Base-by-base conservation (phyloP, 2,329 filamentous ascomycete genomes). In the Venturia carpophila region DNA sequence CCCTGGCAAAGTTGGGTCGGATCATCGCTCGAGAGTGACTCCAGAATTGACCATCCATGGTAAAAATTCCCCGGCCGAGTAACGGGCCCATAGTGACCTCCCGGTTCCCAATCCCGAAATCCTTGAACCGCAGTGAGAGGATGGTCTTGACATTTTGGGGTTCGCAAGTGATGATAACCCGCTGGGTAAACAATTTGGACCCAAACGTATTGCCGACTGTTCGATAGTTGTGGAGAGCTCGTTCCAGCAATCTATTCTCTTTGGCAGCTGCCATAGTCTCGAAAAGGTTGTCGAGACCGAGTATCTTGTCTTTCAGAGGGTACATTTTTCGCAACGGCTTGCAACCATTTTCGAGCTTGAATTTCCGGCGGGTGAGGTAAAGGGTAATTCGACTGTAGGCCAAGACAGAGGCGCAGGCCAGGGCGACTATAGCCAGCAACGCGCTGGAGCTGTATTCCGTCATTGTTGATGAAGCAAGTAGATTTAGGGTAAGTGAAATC, bases 301-400 rank as follows among this genome's bases (percentile, higher is more conserved):
- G 73, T 64, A 87, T 69, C 0, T 79, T 81, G 68, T 86, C 85
- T 64, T 77, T 78, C 72, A 84, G 79, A 3, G 80, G 80, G 67
- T 78, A 81, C 10, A 68, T 66, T 2, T 72, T 70, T 19, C 74
- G 70, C n/a, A 77, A 75, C 10, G 77, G 76, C 61, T 80, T 73
- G 71, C 82, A 84, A 60, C 80, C 80, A 69, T 82, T 75, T 39
- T 75, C 72, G 24, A 72, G 73, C 64, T 72, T 76, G 61, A 78
- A 70, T 15, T 71, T 72, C 52, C 75, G 72, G 17, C 78, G 76
- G 58, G 67, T 69, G 62, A 73, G 68, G 67, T 75, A 75, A 2
- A 76, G 69, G 3, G 71, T 69, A 52, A 78, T 43, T 11, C 21
- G 45, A 19, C n/a, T 60, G 63, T 64, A 64, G n/a, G 63, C 61